Base-by-base conservation (phyloP, 208 protist genomes). In the Leishmania gerbilli region DNA sequence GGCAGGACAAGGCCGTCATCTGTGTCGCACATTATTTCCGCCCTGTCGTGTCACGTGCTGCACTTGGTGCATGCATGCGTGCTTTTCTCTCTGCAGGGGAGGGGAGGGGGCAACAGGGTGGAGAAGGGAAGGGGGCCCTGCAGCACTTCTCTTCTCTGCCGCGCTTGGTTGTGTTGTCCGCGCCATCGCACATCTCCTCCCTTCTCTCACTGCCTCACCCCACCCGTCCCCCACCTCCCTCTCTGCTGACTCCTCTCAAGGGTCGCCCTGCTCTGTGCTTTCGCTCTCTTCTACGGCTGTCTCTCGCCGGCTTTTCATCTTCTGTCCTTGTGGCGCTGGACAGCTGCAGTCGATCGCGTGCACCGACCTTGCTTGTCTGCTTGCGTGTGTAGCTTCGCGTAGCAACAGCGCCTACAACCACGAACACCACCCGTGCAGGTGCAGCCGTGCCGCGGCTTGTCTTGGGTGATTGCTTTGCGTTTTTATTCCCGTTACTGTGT, bases 201-300 rank as follows among this genome's bases (percentile, higher is more conserved):
- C 15, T 40, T 8, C 62, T 19, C 9, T 21, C 62, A 3, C 62
- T 15, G 3, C 15, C 31, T 62, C 56, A 62, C 56, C 24, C 24
- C 58, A 24, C 19, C 27, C 27, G n/a, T 31, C 27, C 7, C 27
- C 27, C 58, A 34, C 58, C 11, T 27, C n/a, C 58, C 31, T 40
- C 64, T 68, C 64, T 53, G 13, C 53, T 31, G 21, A 17, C 17
- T 3, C n/a, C 21, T 49, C 51, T 58, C 64, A 40, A 34, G 34
- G 56, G 34, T 47, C 17, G 24, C 24, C 64, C 21, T 72, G 45
- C 58, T 64, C 53, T 64, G 58, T 62, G 42, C 76, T 72, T 17
- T 60, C n/a, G 31, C 76, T 86, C 31, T 88, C 27, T 77, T n/a
- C 56, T 79, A 45, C n/a, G 69, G 40, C 3, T 55, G 9, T 37